Base-by-base conservation (phyloP, 2,329 filamentous ascomycete species). In the Fusarium brevicatenulatum region DNA sequence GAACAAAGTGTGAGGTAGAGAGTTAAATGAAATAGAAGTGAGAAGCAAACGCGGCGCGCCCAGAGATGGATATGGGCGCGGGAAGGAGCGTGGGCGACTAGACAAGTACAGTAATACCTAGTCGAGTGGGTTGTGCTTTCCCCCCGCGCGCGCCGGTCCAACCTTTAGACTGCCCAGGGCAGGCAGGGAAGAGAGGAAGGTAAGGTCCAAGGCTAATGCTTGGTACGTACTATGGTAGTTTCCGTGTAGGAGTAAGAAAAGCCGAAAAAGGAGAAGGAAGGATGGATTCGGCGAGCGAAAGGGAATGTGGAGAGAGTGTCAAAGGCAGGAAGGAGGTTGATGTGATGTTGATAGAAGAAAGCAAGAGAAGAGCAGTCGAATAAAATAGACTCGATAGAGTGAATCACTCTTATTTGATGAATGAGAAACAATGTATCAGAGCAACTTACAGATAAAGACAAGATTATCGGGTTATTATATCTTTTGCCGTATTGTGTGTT, bases 41-140 rank as follows among this genome's bases (percentile, higher is more conserved):
- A 62, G 68, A 74, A 64, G 57, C 57, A 66, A 69, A 74, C 72
- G 72, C 72, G 72, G 68, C 72, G 72, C 72, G 72, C 72, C 63
- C 71, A 74, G 58, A 74, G 58, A 67, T 58, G 62, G 52, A 54
- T 58, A 66, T 71, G 64, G 66, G 70, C 61, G 68, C 59, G 58
- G 63, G 71, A 63, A 74, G 71, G 58, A 66, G 71, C 58, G 68
- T 74, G 68, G 65, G 71, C 68, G 58, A 68, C 66, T 71, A 73
- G 65, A 36, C n/a, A 56, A 37, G 54, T n/a, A 57, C 54, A 49
- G 63, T 55, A 39, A 50, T 58, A 58, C 42, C 55, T 43, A 68
- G 66, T 70, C 37, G 28, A 65, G 64, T 74, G 68, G 68, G 54
- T 70, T 61, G 60, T 70, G 57, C 72, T 74, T 63, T 19, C 59